Evolutionary conservation across 768 basidiomycete species (phyloP).

Genomic region (Antrodiella citrinella): DNA sequence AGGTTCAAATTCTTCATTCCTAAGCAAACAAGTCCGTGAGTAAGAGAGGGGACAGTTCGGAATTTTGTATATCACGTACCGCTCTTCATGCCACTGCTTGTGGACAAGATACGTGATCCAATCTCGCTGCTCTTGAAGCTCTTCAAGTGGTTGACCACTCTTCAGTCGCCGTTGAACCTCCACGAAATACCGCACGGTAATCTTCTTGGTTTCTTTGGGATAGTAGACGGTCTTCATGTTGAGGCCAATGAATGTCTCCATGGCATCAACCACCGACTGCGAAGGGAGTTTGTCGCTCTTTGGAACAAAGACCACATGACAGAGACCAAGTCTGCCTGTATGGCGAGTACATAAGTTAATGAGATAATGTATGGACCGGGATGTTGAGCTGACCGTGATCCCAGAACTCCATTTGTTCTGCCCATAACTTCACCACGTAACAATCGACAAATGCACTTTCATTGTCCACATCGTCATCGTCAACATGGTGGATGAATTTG

Average conservation of each 20-base stretch:
- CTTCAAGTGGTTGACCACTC: not conserved
- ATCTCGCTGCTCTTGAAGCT: not conserved
- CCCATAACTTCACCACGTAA: not conserved
- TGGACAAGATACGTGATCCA: not conserved
- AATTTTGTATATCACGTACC: too few species aligned
- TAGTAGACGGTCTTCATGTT: not conserved
- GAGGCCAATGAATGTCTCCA: not conserved
- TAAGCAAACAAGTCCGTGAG: too few species aligned
- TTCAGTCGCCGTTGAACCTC: too few species aligned
- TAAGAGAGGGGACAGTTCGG: too few species aligned
- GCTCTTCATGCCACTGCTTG: not conserved
- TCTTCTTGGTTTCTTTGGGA: not conserved
- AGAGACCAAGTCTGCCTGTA: not conserved
- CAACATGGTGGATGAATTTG: not conserved
- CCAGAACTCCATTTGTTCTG: not conserved
- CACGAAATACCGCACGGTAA: too few species aligned
- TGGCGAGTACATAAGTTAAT: not conserved
- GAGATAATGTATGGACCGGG: too few species aligned
- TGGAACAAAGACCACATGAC: not conserved
- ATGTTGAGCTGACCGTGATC: not conserved
- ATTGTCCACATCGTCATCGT: not conserved
- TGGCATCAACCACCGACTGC: not conserved
- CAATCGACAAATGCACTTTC: not conserved
- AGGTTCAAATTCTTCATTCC: too few species aligned
- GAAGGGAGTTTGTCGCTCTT: not conserved